These are phyloP conservation scores for Solanum okadae DNA, from an alignment of 257 asterid genomes.

Conservation along the genomic window DNA sequence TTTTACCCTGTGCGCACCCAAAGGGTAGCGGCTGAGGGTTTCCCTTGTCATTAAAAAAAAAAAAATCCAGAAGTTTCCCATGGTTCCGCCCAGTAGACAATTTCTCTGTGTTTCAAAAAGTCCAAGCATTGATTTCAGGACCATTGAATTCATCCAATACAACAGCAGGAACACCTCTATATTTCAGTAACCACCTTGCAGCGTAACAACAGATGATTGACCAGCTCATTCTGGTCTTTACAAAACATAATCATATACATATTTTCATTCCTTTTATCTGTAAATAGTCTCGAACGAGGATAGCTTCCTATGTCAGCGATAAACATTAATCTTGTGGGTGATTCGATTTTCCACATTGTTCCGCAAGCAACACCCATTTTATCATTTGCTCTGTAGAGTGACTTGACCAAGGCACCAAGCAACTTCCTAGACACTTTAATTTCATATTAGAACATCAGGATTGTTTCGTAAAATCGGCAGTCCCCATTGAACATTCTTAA, in stretches of 20 bases:
- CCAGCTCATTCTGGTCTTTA: neutral
- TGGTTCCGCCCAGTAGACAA: neutral
- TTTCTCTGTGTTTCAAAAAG: neutral
- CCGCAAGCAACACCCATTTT: neutral
- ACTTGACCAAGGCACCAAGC: neutral
- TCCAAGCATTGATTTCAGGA: neutral
- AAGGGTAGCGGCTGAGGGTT: too few relatives aligned
- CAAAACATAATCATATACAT: neutral
- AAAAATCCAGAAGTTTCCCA: neutral
- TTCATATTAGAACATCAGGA: neutral
- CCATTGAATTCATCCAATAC: neutral
- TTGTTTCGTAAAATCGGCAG: neutral
- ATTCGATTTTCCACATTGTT: neutral
- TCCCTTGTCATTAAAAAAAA: too few relatives aligned
- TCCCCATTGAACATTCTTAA: neutral
- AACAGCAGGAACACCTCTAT: neutral
- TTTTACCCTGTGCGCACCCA: too few relatives aligned
- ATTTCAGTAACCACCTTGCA: neutral
- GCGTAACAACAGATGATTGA: neutral
- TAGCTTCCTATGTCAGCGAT: neutral
- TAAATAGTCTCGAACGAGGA: neutral
- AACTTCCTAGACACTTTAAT: neutral
- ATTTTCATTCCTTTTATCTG: neutral
- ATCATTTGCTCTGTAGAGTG: neutral
- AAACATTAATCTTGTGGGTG: neutral